Evolutionary conservation across 805 yeast species (phyloP).

Genomic region (Wickerhamomyces canadensis): DNA sequence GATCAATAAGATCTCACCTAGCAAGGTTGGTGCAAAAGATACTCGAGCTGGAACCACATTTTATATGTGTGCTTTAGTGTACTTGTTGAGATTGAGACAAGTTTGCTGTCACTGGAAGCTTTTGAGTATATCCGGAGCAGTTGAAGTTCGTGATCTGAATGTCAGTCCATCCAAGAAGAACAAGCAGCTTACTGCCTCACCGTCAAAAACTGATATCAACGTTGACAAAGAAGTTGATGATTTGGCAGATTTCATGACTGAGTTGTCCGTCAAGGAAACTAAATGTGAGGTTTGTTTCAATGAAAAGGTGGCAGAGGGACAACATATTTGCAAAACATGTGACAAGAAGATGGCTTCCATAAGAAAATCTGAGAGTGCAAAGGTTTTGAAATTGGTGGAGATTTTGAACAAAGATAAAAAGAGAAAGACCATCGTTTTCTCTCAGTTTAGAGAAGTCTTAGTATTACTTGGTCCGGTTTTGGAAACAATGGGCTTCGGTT

Average conservation of each 20-base stretch:
- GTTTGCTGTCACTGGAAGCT: conserved; percentile 30
- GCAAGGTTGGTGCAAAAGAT: conserved; percentile 8
- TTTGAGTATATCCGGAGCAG: conserved; percentile 9
- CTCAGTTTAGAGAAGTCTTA: conserved; percentile 36
- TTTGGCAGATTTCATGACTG: conserved; percentile 16
- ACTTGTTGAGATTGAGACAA: conserved; percentile 32
- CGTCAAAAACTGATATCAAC: conserved; percentile 7
- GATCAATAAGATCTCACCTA: conserved; percentile 5
- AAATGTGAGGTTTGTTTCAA: conserved; percentile 21
- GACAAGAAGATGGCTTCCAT: conserved; percentile 11
- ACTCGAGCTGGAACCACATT: conserved; percentile 4
- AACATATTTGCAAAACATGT: conserved; percentile 13
- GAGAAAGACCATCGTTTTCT: conserved; percentile 41
- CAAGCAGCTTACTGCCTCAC: conserved; percentile 6
- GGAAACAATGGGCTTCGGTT: conserved; percentile 25
- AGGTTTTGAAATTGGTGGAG: conserved; percentile 28
- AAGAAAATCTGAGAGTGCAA: conserved; percentile 25
- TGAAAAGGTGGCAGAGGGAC: conserved; percentile 8
- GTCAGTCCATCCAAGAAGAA: too few relatives aligned
- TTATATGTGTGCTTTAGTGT: conserved; percentile 24
- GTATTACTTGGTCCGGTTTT: conserved; percentile 26
- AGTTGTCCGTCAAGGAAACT: conserved; percentile 19
- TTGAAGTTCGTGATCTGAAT: conserved; percentile 13
- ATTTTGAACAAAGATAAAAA: conserved; percentile 27
- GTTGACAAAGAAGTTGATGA: conserved; percentile 17